phyloP scores from a whole-genome alignment of 306 rosid genomes.

The Cicer arietinum region DNA sequence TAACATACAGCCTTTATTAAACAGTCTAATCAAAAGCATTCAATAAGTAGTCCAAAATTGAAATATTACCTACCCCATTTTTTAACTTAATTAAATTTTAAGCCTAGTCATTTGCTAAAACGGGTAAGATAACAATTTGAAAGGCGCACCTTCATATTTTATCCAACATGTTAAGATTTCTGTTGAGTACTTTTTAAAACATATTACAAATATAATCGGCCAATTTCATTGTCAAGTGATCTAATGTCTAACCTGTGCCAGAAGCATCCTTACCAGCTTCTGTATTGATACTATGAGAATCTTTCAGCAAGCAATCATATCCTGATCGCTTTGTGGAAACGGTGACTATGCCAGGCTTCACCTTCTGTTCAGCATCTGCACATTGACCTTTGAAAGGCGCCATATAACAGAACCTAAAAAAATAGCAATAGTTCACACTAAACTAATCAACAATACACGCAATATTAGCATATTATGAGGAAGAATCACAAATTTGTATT shows the following conservation, averaged over 20 bases:
- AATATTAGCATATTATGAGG: not conserved
- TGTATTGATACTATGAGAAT: conserved; percentile 12
- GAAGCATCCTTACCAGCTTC: conserved; percentile 23
- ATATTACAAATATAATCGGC: not conserved
- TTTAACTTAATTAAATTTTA: conserved; percentile 18
- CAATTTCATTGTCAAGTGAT: not conserved
- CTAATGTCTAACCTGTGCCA: conserved; percentile 44
- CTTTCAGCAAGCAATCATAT: conserved; percentile 33
- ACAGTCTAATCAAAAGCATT: not conserved
- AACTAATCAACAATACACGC: conserved; percentile 8
- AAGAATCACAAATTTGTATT: not conserved
- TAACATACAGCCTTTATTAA: no score
- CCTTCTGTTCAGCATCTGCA: conserved; percentile 49
- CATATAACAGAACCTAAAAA: conserved; percentile 65
- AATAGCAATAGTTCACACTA: conserved; percentile 19
- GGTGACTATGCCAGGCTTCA: conserved; percentile 43
- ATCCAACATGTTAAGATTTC: conserved; percentile 1
- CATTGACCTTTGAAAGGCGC: conserved; percentile 55
- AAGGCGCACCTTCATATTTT: conserved; percentile 4
- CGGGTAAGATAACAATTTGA: not conserved
- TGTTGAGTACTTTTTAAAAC: not conserved
- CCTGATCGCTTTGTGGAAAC: conserved; percentile 56
- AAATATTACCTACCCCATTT: conserved; percentile 2
- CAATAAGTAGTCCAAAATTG: not conserved
- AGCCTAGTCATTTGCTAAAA: not conserved